These are phyloP conservation scores for Calonectria fujianensis DNA, from an alignment of 2,329 filamentous ascomycete genomes.

Conservation along the genomic window DNA sequence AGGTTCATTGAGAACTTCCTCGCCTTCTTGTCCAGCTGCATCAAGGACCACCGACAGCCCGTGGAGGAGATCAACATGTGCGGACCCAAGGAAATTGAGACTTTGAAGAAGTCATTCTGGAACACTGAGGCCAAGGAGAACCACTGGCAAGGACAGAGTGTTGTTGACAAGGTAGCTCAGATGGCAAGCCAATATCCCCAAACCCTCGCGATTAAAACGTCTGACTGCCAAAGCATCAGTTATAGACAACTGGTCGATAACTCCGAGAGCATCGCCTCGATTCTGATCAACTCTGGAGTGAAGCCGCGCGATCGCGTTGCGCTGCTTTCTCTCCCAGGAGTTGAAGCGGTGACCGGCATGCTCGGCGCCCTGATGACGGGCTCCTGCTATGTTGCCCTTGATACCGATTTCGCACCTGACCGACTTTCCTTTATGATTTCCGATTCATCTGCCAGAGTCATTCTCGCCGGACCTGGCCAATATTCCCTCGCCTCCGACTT, in stretches of 20 bases:
- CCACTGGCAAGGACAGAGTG: constrained; percentile 47
- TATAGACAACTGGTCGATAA: constrained; percentile 50
- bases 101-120: constrained; percentile 48
- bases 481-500: constrained; percentile 46
- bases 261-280: constrained; percentile 50
- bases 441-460: constrained; percentile 44
- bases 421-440: constrained; percentile 53
- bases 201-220: constrained; percentile 51
- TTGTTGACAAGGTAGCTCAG: constrained; percentile 47
- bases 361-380: constrained; percentile 50
- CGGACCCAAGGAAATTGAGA: constrained; percentile 48
- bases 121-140: constrained; percentile 46
- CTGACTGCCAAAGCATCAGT: constrained; percentile 50
- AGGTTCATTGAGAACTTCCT: constrained; percentile 55
- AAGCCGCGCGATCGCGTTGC: constrained; percentile 47
- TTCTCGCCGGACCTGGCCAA: constrained; percentile 49
- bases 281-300: constrained; percentile 46
- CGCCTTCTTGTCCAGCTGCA: constrained; percentile 52
- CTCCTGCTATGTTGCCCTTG: constrained; percentile 53
- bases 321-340: constrained; percentile 48
- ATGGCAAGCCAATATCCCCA: constrained; percentile 51
- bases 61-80: constrained; percentile 51
- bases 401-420: constrained; percentile 52
- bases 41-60: constrained; percentile 53
- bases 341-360: constrained; percentile 50